A percentile compares a stretch with the other conserved stretches of the same genome.
phyloP scores from a whole-genome alignment of 345 rosid genomes.

The Heritiera littoralis region DNA sequence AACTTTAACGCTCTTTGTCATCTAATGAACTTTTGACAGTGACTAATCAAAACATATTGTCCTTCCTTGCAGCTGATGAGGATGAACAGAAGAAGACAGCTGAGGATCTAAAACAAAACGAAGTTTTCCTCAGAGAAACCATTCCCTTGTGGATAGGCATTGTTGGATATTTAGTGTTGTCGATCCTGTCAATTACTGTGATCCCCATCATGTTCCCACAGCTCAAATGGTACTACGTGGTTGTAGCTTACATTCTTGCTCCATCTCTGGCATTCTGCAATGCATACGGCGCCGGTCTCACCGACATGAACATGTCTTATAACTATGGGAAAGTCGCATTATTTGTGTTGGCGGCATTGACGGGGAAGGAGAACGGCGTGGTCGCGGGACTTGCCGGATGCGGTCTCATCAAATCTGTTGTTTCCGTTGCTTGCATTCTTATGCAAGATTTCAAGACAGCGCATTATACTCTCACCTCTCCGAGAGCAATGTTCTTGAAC shows the following conservation, averaged over 20 bases:
- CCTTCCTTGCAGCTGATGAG: constrained; percentile 4
- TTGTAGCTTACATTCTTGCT: constrained; percentile 74
- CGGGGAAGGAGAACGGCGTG: constrained; percentile 77
- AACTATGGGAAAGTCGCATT: constrained; percentile 95
- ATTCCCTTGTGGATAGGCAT: constrained; percentile 80
- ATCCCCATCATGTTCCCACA: constrained; percentile 86
- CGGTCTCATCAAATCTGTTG: constrained; percentile 86
- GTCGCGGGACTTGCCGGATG: constrained; percentile 89
- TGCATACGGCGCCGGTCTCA: constrained; percentile 93
- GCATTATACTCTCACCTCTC: constrained; percentile 75
- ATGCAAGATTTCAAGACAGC: constrained; percentile 99
- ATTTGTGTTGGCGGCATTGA: constrained; percentile 68
- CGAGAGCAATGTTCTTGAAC: constrained; percentile 84
- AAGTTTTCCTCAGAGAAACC: constrained; percentile 62
- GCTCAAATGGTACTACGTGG: constrained; percentile 85
- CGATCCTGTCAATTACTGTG: constrained; percentile 55
- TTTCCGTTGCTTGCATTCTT: constrained; percentile 79
- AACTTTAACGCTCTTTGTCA: neutral
- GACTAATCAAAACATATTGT: neutral
- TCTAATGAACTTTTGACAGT: neutral
- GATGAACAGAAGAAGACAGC: constrained; percentile 30
- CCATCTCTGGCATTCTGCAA: constrained; percentile 93
- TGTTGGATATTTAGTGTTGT: constrained; percentile 55
- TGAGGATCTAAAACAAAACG: constrained; percentile 52
- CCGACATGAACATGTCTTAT: constrained; percentile 96